phyloP scores from a whole-genome alignment of 2,329 filamentous ascomycete genomes.

The Dendryphion nanum region DNA sequence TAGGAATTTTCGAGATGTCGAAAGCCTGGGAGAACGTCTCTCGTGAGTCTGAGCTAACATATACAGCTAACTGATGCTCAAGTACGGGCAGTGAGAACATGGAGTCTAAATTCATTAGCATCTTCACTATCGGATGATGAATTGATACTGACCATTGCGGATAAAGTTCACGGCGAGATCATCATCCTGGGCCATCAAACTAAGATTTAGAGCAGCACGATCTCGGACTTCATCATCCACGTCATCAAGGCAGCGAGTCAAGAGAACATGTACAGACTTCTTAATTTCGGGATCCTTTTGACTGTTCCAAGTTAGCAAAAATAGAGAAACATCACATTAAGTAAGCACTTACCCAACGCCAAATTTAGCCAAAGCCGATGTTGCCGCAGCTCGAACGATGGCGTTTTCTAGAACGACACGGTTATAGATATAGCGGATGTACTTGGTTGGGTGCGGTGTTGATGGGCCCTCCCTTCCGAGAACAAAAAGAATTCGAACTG shows the following conservation, averaged over 20 bases:
- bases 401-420: slow-evolving; percentile 96
- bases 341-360: slow-evolving; percentile 69
- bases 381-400: slow-evolving; percentile 89
- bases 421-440: slow-evolving; percentile 99
- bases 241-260: slow-evolving; percentile 92
- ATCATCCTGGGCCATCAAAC: slow-evolving; percentile 89
- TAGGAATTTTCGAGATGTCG: slow-evolving; percentile 85
- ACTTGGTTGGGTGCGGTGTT: slow-evolving; percentile 94
- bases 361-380: slow-evolving; percentile 94
- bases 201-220: slow-evolving; percentile 86
- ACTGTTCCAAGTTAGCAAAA: slow-evolving; percentile 8
- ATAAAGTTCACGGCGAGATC: slow-evolving; percentile 84
- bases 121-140: not conserved
- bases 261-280: slow-evolving; percentile 87
- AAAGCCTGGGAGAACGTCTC: slow-evolving; percentile 81
- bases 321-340: not conserved
- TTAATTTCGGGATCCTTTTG: slow-evolving; percentile 97
- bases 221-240: slow-evolving; percentile 97
- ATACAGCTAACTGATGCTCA: slow-evolving; percentile 96
- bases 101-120: slow-evolving; percentile 61
- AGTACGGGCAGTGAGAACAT: slow-evolving; percentile 95
- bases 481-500: slow-evolving; percentile 90
- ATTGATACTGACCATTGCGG: slow-evolving; percentile 72
- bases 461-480: slow-evolving; percentile 93
- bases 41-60: slow-evolving; percentile 90